Percentiles rank a stretch among this genome's conserved stretches.
phyloP scores from a whole-genome alignment of 177 flowering plant species.

The Vitis hybrid region DNA sequence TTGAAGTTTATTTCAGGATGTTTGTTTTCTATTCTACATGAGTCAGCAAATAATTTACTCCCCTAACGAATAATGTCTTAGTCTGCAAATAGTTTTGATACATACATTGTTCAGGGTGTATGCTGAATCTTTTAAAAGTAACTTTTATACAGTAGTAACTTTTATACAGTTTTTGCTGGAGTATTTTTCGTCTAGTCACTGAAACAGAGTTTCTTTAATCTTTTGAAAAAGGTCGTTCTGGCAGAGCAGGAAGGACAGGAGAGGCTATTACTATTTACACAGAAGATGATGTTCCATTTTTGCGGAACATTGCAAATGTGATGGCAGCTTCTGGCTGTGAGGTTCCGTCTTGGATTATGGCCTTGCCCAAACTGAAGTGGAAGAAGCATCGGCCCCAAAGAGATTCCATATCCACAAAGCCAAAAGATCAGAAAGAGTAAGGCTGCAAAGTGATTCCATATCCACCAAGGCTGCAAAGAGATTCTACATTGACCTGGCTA shows the following conservation, averaged over 20 bases:
- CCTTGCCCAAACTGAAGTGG: conserved; percentile 62
- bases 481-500: conserved; percentile 51
- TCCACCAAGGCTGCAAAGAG: conserved; percentile 63
- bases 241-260: conserved; percentile 92
- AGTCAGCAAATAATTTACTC: no score
- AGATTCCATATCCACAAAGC: conserved; percentile 56
- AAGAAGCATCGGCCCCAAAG: conserved; percentile 78
- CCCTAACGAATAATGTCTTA: no score
- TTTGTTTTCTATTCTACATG: no score
- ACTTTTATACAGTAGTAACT: background rate
- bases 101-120: background rate
- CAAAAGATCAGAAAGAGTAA: conserved; percentile 28
- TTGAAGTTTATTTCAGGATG: no score
- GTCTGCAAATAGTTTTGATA: no score
- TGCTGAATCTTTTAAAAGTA: background rate
- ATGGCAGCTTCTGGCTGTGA: conserved; percentile 87
- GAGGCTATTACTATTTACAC: conserved; percentile 90
- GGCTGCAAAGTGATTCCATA: conserved; percentile 70
- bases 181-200: conserved; percentile 3
- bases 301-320: conserved; percentile 85
- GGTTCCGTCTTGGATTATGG: conserved; percentile 82
- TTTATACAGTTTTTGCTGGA: background rate
- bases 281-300: conserved; percentile 70
- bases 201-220: conserved; percentile 10
- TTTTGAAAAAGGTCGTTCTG: conserved; percentile 66